Base-by-base conservation (phyloP, 2,329 filamentous ascomycete genomes). In the Penicillium frequentans region DNA sequence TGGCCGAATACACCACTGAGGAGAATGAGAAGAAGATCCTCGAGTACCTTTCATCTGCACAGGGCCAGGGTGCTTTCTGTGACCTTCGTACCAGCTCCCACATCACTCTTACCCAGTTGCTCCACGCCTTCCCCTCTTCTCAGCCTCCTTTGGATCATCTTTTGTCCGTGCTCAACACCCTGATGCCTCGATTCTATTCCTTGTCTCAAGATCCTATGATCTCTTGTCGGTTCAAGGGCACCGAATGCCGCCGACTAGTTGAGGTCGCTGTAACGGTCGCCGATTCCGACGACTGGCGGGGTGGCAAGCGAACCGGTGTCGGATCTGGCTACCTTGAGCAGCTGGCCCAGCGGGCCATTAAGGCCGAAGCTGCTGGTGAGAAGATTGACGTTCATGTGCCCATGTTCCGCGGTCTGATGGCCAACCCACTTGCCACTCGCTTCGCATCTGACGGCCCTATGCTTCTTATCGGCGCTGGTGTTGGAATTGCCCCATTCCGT, bases 101-200 rank as follows among this genome's bases (percentile, higher is more conserved):
- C 71, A 83, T 97, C 67, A 93, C 91, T 35, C 77, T 99, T 21
- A 82, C 88, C 16, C 95, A 98, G 77, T 83, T 99, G 7, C 84
- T 99, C 29, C 83, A 89, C 69, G 95, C 95, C 1, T 99, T 99
- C 80, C 92, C 95, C 2, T 96, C 91, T 42, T 86, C 91, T 7
- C 90, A 91, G 71, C 95, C 95, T 52, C 92, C 93, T 4, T 81
- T 99, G 66, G 90, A 95, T 54, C 81, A 87, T 58, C 81, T 99
- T 11, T 83, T 97, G 35, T 90, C 90, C 2, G 84, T 89, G 44
- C 84, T 97, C 52, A 90, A 90, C 67, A 90, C 91, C 49, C 83
- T 98, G 51, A 98, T 98, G 93, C 95, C 95, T 3, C 90, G 95
- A 58, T 99, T 99, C 81, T 99, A 99, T 79, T 98, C 93, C 4